Conservation (phyloP, 2,329 filamentous ascomycete genomes). For the Drechslerella dactyloides region DNA sequence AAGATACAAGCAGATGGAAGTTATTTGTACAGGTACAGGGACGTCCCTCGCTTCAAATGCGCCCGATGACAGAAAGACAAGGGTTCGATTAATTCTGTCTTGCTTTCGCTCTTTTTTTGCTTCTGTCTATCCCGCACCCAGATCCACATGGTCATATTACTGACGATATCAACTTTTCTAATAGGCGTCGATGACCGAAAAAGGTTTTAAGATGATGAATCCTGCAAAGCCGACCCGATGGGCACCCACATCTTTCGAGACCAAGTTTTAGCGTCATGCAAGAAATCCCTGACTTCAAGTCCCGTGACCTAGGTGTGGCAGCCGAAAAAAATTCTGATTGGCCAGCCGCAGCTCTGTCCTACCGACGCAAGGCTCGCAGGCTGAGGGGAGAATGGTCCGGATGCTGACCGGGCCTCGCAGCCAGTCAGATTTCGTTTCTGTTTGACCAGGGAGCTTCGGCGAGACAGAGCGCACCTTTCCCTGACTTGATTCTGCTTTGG, state of each 20-base stretch:
- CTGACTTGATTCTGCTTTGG: slow-evolving; percentile 7
- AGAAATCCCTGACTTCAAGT: slow-evolving; percentile 50
- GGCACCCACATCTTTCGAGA: slow-evolving; percentile 16
- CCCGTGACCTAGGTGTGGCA: slow-evolving; percentile 48
- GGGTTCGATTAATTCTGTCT: not conserved
- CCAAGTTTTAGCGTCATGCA: slow-evolving; percentile 48
- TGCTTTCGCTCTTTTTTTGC: not conserved
- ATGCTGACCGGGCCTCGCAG: slow-evolving; percentile 33
- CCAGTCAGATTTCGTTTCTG: slow-evolving; percentile 48
- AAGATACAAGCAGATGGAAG: slow-evolving; percentile 4
- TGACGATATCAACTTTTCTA: slow-evolving; percentile 20
- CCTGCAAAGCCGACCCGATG: slow-evolving; percentile 34
- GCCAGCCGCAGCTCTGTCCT: slow-evolving; percentile 19
- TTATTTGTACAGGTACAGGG: slow-evolving; percentile 41
- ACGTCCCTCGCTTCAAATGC: not conserved
- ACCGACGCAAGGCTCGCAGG: slow-evolving; percentile 38
- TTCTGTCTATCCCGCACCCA: slow-evolving; percentile 13
- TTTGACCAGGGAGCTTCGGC: slow-evolving; percentile 4
- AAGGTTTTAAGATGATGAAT: slow-evolving; percentile 28
- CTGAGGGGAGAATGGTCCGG: slow-evolving; percentile 37
- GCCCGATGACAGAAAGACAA: slow-evolving; percentile 2
- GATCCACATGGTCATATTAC: slow-evolving; percentile 48
- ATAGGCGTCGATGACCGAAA: not conserved
- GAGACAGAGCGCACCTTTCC: slow-evolving; percentile 8
- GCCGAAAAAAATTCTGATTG: slow-evolving; percentile 46